Percentiles rank a stretch among this genome's conserved stretches.
These are phyloP conservation scores for Cadophora gregata DNA, from an alignment of 2,329 filamentous ascomycete genomes.

Conservation along the genomic window DNA sequence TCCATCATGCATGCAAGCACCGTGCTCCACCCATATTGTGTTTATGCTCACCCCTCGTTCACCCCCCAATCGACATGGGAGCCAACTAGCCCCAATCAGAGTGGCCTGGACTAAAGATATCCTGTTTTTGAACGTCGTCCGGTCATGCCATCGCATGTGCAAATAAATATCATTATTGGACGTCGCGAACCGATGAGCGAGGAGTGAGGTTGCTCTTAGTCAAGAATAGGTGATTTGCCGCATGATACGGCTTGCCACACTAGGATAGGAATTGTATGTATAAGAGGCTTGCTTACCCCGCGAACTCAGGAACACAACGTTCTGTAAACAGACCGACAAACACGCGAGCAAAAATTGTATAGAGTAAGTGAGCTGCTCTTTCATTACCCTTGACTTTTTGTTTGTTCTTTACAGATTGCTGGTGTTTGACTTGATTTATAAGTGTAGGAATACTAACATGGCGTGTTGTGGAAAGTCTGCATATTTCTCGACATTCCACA, in stretches of 20 bases:
- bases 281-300: slow-evolving; percentile 12
- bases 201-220: background rate
- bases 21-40: background rate
- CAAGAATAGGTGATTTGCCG: slow-evolving; percentile 7
- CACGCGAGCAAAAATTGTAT: background rate
- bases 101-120: background rate
- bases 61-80: background rate
- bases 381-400: background rate
- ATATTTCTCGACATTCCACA: background rate
- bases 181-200: background rate
- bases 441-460: background rate
- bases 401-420: background rate
- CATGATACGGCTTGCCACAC: slow-evolving; percentile 5
- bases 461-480: background rate
- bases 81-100: no score
- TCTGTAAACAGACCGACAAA: background rate
- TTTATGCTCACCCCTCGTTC: slow-evolving; percentile 2
- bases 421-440: background rate
- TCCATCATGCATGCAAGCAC: background rate
- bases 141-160: background rate
- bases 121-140: slow-evolving; percentile 3
- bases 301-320: background rate
- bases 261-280: background rate
- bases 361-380: background rate
- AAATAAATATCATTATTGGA: background rate